Conservation (phyloP, 2,329 filamentous ascomycete species). For the Colletotrichum cereale region DNA sequence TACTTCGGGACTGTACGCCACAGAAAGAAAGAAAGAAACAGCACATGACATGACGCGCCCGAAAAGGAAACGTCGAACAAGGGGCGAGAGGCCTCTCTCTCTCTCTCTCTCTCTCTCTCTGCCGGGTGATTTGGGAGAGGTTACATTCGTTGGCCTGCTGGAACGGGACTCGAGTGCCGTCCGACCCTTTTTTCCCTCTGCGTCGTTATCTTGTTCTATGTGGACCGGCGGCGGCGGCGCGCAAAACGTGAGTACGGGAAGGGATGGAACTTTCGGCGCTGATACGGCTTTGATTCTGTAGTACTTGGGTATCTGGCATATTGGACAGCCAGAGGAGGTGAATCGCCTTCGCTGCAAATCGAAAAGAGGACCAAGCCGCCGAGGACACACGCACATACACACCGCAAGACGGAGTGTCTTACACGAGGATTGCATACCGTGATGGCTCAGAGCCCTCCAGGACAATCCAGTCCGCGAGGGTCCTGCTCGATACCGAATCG, state of each 20-base stretch:
- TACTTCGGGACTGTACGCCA: not conserved
- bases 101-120: no score
- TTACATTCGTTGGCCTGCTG: conserved; percentile 4
- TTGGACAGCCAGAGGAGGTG: not conserved
- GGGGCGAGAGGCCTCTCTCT: no score
- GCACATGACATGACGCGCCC: conserved; percentile 34
- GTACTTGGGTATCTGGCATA: not conserved
- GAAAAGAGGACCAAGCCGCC: not conserved
- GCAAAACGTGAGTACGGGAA: not conserved
- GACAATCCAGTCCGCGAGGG: not conserved
- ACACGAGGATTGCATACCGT: not conserved
- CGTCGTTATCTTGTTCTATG: not conserved
- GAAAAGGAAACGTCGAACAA: conserved; percentile 10
- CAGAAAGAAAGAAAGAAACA: no score
- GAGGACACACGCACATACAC: no score
- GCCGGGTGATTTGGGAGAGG: conserved; percentile 9
- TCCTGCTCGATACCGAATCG: conserved; percentile 16
- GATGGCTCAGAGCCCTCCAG: not conserved
- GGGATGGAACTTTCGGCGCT: not conserved
- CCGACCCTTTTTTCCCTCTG: not conserved
- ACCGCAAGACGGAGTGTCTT: not conserved
- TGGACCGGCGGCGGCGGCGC: not conserved
- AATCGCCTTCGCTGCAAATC: no score
- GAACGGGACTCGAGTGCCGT: conserved; percentile 14
- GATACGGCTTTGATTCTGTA: not conserved